Evolutionary conservation across 1,284 basidiomycete genomes (phyloP).

Genomic region (Porogramme epimiltina): DNA sequence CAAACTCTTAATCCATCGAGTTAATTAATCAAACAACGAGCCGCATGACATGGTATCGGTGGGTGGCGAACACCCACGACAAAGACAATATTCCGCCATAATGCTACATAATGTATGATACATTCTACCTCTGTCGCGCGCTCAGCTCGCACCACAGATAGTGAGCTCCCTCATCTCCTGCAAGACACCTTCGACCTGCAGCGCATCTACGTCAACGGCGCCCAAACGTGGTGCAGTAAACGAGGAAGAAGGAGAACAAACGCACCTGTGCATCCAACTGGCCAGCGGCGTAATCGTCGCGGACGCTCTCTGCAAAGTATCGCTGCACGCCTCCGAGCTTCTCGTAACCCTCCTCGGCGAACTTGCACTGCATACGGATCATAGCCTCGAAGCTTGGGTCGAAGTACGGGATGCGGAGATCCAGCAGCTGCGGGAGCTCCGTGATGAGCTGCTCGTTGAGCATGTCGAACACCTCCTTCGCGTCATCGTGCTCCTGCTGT

Average conservation of each 20-base stretch:
- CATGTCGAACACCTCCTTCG: constrained; percentile 91
- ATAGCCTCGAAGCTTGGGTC: constrained; percentile 99
- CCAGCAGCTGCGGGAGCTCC: constrained; percentile 92
- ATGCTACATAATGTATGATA: constrained; percentile 8
- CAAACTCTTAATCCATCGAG: no score
- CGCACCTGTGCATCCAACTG: constrained; percentile 90
- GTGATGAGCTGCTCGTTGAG: constrained; percentile 91
- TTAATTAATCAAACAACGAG: no score
- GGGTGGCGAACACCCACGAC: no score
- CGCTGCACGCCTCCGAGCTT: constrained; percentile 96
- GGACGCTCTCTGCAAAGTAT: constrained; percentile 88
- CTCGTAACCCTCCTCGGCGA: constrained; percentile 98
- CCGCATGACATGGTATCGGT: no score
- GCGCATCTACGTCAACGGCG: neutral
- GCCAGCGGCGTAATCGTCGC: constrained; percentile 97
- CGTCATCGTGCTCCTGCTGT: constrained; percentile 93
- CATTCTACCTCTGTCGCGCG: neutral
- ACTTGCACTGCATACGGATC: constrained; percentile 97
- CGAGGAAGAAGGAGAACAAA: no score
- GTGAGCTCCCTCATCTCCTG: constrained; percentile 97
- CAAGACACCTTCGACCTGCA: constrained; percentile 80
- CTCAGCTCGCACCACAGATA: constrained; percentile 73
- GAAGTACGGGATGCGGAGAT: constrained; percentile 95
- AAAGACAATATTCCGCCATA: no score
- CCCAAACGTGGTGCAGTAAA: neutral